Percentiles rank a stretch among this genome's conserved stretches.
phyloP scores from a whole-genome alignment of 73 alveolate genomes.

The Paramecium biaurelia region DNA sequence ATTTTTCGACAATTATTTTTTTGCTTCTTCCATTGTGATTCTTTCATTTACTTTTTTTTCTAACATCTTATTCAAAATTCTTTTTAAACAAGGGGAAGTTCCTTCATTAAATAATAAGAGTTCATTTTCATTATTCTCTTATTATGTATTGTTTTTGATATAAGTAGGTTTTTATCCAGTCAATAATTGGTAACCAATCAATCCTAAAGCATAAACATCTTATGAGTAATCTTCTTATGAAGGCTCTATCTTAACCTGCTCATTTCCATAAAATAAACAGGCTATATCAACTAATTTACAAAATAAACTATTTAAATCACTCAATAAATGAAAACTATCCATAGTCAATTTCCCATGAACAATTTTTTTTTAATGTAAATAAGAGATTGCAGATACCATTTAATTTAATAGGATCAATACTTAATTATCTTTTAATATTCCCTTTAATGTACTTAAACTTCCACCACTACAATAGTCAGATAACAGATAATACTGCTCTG shows the following conservation, averaged over 20 bases:
- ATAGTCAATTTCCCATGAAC: not conserved
- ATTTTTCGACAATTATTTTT: not conserved
- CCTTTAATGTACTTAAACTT: not conserved
- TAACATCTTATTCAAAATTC: not conserved
- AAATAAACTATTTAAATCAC: not conserved
- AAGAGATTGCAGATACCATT: not conserved
- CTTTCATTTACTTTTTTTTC: not conserved
- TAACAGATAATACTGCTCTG: not conserved
- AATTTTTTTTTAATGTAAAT: not conserved
- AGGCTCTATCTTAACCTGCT: not conserved
- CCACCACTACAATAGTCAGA: constrained; percentile 52
- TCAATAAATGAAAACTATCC: not conserved
- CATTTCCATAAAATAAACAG: not conserved
- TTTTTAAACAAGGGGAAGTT: not conserved
- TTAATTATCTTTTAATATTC: not conserved
- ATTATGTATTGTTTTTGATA: not conserved
- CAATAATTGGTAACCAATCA: not conserved
- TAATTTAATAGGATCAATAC: not conserved
- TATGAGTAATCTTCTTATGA: not conserved
- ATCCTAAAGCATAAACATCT: not conserved
- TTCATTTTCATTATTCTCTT: not conserved
- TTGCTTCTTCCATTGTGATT: not conserved
- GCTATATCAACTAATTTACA: not conserved
- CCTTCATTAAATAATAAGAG: not conserved
- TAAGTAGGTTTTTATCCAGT: not conserved